These are phyloP conservation scores for Sophora flavescens DNA, from an alignment of 306 rosid species.

Conservation along the genomic window DNA sequence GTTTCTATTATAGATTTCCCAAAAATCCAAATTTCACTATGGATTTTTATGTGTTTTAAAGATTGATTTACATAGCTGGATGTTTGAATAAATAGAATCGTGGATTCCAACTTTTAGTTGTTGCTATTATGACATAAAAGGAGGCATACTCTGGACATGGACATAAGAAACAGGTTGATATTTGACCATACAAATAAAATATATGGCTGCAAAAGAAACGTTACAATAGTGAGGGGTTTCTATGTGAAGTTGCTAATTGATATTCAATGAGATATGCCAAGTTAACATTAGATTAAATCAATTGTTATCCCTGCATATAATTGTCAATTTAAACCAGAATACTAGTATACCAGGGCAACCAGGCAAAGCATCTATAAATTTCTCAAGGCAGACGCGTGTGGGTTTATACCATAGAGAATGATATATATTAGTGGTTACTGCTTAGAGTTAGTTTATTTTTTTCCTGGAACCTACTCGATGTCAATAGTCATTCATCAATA, in stretches of 20 bases:
- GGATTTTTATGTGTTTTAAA: constrained; percentile 10
- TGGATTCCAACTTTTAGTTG: constrained; percentile 7
- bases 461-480: constrained; percentile 7
- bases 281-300: constrained; percentile 22
- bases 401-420: constrained; percentile 24
- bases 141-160: not conserved
- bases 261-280: not conserved
- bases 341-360: constrained; percentile 12
- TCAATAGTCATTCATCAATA: constrained; percentile 23
- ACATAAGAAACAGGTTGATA: constrained; percentile 18
- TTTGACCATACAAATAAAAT: constrained; percentile 16
- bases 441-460: not conserved
- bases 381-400: not conserved
- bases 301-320: not conserved
- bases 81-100: not conserved
- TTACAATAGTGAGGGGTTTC: not conserved
- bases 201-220: not conserved
- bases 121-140: not conserved
- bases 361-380: constrained; percentile 32
- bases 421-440: not conserved
- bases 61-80: constrained; percentile 28
- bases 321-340: constrained; percentile 34
- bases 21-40: constrained; percentile 25
- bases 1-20: constrained; percentile 25
- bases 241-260: constrained; percentile 6